These are phyloP conservation scores for Pseudogymnoascus sp. DNA, from an alignment of 2,329 filamentous ascomycete species.

Conservation along the genomic window DNA sequence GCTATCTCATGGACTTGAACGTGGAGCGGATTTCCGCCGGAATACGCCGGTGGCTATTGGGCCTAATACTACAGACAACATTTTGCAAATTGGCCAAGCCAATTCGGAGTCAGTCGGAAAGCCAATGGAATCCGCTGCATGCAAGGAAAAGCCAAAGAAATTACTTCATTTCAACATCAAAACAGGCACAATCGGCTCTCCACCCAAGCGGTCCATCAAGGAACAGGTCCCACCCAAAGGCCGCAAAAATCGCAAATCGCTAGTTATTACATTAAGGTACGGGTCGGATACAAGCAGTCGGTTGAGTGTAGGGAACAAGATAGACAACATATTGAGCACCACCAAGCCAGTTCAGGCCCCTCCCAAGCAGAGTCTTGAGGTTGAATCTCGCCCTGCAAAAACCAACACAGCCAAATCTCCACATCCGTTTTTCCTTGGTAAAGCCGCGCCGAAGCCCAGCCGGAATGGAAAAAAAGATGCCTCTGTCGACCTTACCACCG, in stretches of 20 bases:
- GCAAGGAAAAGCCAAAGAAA: slow-evolving; percentile 37
- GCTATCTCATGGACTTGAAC: neutral
- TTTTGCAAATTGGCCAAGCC: neutral
- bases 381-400: neutral
- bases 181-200: slow-evolving; percentile 56
- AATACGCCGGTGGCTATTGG: neutral
- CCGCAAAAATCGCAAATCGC: slow-evolving; percentile 33
- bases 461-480: slow-evolving; percentile 12
- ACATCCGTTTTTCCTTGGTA: slow-evolving; percentile 65
- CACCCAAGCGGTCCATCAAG: slow-evolving; percentile 35
- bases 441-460: slow-evolving; percentile 31
- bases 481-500: slow-evolving; percentile 33
- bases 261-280: slow-evolving; percentile 54
- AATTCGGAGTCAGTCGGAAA: no score
- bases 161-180: slow-evolving; percentile 51
- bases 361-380: slow-evolving; percentile 18
- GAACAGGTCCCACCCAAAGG: slow-evolving; percentile 25
- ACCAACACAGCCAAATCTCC: neutral
- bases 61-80: neutral
- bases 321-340: slow-evolving; percentile 52
- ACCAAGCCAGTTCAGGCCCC: neutral
- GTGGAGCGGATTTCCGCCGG: neutral
- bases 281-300: slow-evolving; percentile 41
- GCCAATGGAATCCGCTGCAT: slow-evolving; percentile 8
- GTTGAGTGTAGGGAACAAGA: slow-evolving; percentile 47